Base-by-base conservation (phyloP, 257 asterid species). In the Craterostigma plantagineum region DNA sequence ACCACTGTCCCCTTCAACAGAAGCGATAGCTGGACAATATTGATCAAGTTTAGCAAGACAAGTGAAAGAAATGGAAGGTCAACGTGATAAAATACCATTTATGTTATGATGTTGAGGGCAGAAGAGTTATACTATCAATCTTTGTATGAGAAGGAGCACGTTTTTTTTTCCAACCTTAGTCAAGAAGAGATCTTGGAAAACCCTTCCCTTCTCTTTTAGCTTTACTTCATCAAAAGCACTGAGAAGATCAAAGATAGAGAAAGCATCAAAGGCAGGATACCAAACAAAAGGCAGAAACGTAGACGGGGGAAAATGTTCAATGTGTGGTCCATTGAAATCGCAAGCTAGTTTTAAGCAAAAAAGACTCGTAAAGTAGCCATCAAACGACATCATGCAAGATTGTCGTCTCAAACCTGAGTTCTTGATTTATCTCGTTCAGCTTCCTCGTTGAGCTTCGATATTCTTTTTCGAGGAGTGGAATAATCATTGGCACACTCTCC, bases 391-490 rank as follows among this genome's bases (percentile, higher is more conserved):
- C 6, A 23, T 23, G 30, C 30, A 23, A 23, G 6, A n/a, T n/a
- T n/a, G n/a, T n/a, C n/a, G n/a, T 23, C 40, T 50, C 61, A 56
- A 53, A 86, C 97, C 97, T 69, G 71, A 81, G 93, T 67, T 86
- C 94, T 70, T 67, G 81, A 62, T 78, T 75, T 43, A 76, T 73
- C 61, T 86, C 97, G 52, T 63, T 69, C 34, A 86, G 81, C 71
- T 86, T 86, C 68, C 80, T 75, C 43, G 82, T 73, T 43, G 79
- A 57, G 59, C 75, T 67, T 52, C 97, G 86, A 33, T 69, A 33
- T 67, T 86, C 93, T 68, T 78, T 81, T 59, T 86, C 97, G 39
- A 86, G 94, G 61, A 86, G 97, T 27, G 94, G 94, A 61, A 86
- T 73, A 62, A 86, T 76, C 62, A 75, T 55, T 43, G 97, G 97